These are phyloP conservation scores for Phanerochaete sordida DNA, from an alignment of 768 basidiomycete species.

Conservation along the genomic window DNA sequence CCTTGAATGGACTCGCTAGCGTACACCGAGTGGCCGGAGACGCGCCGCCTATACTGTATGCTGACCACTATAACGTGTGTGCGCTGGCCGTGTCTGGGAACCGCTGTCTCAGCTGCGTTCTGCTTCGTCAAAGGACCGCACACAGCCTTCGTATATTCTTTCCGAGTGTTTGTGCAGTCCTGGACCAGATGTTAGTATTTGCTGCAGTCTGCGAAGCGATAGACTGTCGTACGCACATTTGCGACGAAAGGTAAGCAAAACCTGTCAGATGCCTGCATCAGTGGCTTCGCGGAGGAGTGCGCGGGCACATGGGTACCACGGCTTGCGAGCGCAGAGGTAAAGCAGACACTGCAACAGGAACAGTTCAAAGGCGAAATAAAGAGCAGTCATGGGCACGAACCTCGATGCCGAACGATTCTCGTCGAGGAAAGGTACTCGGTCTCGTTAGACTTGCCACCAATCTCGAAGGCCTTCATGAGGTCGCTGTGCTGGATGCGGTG, in stretches of 20 bases:
- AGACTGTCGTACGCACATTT: constrained; percentile 64
- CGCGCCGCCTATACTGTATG: too few species aligned
- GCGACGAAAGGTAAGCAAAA: constrained; percentile 96
- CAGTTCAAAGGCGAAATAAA: neutral
- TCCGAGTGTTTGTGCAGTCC: constrained; percentile 89
- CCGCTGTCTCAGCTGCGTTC: constrained; percentile 75
- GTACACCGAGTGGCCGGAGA: neutral
- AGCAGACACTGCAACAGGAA: constrained; percentile 63
- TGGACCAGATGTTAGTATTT: constrained; percentile 24
- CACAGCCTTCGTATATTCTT: constrained; percentile 88
- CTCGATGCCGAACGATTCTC: constrained; percentile 93
- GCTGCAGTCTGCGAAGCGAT: neutral
- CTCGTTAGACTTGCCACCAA: constrained; percentile 81
- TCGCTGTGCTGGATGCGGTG: constrained; percentile 70
- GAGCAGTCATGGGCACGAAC: neutral
- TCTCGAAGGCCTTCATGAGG: constrained; percentile 96
- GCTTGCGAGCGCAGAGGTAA: constrained; percentile 91
- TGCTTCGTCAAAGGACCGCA: constrained; percentile 80
- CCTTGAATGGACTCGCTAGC: constrained; percentile 32
- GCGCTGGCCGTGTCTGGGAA: constrained; percentile 34
- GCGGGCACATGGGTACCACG: constrained; percentile 81
- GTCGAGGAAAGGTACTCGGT: constrained; percentile 94
- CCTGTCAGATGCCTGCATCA: constrained; percentile 96
- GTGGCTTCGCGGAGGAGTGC: constrained; percentile 93
- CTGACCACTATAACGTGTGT: neutral